A percentile compares a stretch with the other conserved stretches of the same genome.
These are phyloP conservation scores for Aquilaria yunnanensis DNA, from an alignment of 345 rosid genomes.

Conservation along the genomic window DNA sequence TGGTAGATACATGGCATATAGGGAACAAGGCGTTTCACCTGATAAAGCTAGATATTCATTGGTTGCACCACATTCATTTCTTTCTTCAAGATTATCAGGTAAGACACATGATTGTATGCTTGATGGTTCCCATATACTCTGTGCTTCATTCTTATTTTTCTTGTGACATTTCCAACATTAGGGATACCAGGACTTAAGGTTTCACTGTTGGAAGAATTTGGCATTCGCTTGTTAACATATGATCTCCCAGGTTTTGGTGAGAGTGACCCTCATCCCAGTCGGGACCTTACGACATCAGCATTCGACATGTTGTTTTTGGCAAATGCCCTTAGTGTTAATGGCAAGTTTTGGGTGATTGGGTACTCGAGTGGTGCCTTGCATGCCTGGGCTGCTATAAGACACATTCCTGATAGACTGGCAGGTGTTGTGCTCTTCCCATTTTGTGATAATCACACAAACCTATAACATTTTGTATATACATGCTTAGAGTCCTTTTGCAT, in stretches of 20 bases:
- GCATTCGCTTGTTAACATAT: constrained; percentile 49
- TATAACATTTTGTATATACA: background rate
- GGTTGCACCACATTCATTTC: constrained; percentile 56
- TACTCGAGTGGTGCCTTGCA: constrained; percentile 59
- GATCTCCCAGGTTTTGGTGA: constrained; percentile 86
- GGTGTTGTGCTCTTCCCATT: constrained; percentile 22
- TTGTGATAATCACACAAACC: too few species aligned
- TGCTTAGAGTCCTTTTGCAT: background rate
- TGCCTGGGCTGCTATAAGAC: constrained; percentile 73
- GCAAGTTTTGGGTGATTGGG: constrained; percentile 69
- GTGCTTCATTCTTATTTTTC: constrained; percentile 11
- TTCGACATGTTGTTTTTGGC: constrained; percentile 46
- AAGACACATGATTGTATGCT: constrained; percentile 1
- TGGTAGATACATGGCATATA: constrained; percentile 64
- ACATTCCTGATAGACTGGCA: constrained; percentile 55
- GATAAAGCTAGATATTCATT: constrained; percentile 51
- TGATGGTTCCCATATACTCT: background rate
- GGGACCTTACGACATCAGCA: constrained; percentile 65
- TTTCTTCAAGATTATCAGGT: constrained; percentile 75
- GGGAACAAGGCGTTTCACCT: constrained; percentile 51
- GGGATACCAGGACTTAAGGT: constrained; percentile 65
- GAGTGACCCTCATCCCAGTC: constrained; percentile 57
- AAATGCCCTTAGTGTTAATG: constrained; percentile 35
- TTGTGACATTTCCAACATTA: constrained; percentile 4
- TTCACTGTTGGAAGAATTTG: constrained; percentile 63